Conservation (phyloP, 495 filamentous ascomycete species). For the Penicillium ochrochloron region DNA sequence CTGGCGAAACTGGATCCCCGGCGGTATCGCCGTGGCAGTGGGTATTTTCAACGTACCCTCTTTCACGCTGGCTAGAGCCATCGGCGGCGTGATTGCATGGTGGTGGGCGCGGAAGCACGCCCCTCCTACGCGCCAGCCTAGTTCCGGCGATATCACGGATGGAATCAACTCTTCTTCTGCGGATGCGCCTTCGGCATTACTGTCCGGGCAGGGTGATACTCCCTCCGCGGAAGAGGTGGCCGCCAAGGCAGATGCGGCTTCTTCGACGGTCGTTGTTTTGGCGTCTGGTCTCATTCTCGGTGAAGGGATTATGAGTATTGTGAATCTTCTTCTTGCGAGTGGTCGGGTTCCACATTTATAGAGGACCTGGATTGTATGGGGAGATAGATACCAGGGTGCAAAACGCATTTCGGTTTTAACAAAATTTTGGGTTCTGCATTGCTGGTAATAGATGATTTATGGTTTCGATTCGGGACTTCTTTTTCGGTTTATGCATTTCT, state of each 20-base stretch:
- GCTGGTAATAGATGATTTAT: neutral
- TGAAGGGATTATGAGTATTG: slow-evolving; percentile 91
- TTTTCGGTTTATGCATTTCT: neutral
- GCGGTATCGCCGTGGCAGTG: slow-evolving; percentile 94
- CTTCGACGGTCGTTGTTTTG: slow-evolving; percentile 64
- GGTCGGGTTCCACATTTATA: slow-evolving; percentile 73
- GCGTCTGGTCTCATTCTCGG: slow-evolving; percentile 86
- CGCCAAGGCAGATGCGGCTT: slow-evolving; percentile 47
- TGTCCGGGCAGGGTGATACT: slow-evolving; percentile 5
- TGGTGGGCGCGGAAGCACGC: slow-evolving; percentile 56
- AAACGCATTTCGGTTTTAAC: slow-evolving; percentile 2
- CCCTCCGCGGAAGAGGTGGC: slow-evolving; percentile 31
- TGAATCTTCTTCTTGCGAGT: slow-evolving; percentile 85
- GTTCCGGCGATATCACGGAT: neutral
- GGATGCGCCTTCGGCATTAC: neutral
- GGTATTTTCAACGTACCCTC: slow-evolving; percentile 98
- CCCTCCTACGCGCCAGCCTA: neutral
- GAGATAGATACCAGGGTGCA: neutral
- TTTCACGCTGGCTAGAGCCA: slow-evolving; percentile 88
- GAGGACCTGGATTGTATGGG: neutral
- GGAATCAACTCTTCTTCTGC: slow-evolving; percentile 9
- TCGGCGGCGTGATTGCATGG: slow-evolving; percentile 84
- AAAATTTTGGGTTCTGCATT: neutral
- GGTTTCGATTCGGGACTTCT: neutral
- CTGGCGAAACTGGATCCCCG: slow-evolving; percentile 66